These are phyloP conservation scores for Globisporangium recalcitrans DNA, from an alignment of 352 stramenopile genomes.

Conservation along the genomic window DNA sequence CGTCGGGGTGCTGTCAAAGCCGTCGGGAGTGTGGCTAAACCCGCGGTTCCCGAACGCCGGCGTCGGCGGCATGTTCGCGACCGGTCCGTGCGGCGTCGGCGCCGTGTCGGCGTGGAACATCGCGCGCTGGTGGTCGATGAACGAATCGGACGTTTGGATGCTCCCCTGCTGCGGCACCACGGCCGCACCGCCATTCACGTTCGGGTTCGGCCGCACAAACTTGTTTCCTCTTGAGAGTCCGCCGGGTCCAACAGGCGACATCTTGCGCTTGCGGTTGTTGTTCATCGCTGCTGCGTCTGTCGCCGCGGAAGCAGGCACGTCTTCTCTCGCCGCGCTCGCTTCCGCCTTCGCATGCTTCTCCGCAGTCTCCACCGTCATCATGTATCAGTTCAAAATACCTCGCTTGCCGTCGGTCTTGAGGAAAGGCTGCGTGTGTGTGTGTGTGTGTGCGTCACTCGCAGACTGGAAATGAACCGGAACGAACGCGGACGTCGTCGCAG, in stretches of 20 bases:
- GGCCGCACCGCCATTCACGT: background rate
- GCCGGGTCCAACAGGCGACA: slow-evolving; percentile 34
- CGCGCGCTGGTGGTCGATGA: slow-evolving; percentile 74
- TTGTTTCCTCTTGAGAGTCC: slow-evolving; percentile 46
- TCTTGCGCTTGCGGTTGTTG: slow-evolving; percentile 77
- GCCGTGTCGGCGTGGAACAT: slow-evolving; percentile 68
- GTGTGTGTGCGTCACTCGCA: slow-evolving; percentile 1
- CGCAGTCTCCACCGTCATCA: slow-evolving; percentile 7
- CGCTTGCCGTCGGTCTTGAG: background rate
- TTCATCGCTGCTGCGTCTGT: background rate
- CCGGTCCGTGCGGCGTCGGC: slow-evolving; percentile 73
- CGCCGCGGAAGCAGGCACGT: background rate
- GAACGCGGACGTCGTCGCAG: background rate
- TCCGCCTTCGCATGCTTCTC: slow-evolving; percentile 1
- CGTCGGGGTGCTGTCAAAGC: slow-evolving; percentile 58
- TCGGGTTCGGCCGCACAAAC: slow-evolving; percentile 33
- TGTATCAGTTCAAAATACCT: too few relatives aligned
- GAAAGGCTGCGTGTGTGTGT: background rate
- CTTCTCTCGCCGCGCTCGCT: slow-evolving; percentile 11
- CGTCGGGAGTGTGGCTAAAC: slow-evolving; percentile 57
- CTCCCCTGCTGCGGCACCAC: slow-evolving; percentile 29
- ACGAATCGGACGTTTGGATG: slow-evolving; percentile 62
- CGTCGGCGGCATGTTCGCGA: slow-evolving; percentile 78
- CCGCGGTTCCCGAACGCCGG: slow-evolving; percentile 62
- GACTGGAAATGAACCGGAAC: slow-evolving; percentile 1